phyloP scores from a whole-genome alignment of 306 rosid genomes.

The Biancaea sappan region DNA sequence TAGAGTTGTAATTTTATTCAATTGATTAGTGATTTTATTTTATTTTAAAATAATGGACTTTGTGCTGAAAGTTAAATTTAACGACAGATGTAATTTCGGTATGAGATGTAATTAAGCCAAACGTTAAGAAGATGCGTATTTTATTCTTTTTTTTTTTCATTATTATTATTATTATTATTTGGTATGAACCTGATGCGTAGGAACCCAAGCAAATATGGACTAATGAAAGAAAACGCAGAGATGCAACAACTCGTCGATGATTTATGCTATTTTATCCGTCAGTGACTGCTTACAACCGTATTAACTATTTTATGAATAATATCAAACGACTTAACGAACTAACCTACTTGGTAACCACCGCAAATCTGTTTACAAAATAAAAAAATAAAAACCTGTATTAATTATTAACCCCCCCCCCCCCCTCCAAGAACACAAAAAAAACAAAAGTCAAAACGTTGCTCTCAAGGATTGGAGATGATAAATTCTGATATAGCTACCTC shows the following conservation, averaged over 20 bases:
- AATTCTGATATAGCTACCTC: background rate
- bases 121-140: too few relatives aligned
- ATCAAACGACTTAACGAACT: background rate
- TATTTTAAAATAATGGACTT: too few relatives aligned
- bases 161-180: background rate
- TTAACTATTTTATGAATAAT: background rate
- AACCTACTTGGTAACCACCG: background rate
- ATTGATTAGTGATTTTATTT: too few relatives aligned
- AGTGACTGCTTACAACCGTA: background rate
- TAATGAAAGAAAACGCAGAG: background rate
- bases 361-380: background rate
- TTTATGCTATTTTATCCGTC: too few relatives aligned
- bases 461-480: background rate
- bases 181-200: background rate
- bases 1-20: too few relatives aligned
- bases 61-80: too few relatives aligned
- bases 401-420: too few relatives aligned
- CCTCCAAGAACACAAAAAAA: too few relatives aligned
- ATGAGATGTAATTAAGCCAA: too few relatives aligned
- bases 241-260: background rate
- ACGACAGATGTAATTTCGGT: too few relatives aligned
- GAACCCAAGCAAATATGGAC: background rate
- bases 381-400: background rate
- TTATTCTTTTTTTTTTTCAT: background rate
- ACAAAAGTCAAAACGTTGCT: background rate